phyloP scores from a whole-genome alignment of 352 stramenopile genomes.

The Phytophthora hybrid region DNA sequence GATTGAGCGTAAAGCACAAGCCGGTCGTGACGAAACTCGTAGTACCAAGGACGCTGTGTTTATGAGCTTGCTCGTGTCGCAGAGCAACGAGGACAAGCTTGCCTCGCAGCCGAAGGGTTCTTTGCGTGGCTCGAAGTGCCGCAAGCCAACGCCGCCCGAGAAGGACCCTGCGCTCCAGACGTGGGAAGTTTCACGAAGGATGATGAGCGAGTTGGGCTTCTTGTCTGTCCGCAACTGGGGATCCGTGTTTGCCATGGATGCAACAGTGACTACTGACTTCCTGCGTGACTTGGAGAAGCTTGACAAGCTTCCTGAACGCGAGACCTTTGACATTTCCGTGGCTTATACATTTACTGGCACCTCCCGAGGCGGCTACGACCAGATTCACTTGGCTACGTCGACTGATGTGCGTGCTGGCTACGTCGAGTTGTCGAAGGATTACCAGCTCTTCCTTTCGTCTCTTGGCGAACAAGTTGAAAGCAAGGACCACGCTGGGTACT shows the following conservation, averaged over 20 bases:
- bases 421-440: slow-evolving; percentile 64
- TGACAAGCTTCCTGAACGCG: slow-evolving; percentile 78
- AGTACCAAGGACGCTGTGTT: slow-evolving; percentile 76
- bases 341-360: slow-evolving; percentile 73
- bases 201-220: slow-evolving; percentile 89
- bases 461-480: slow-evolving; percentile 71
- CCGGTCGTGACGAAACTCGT: slow-evolving; percentile 59
- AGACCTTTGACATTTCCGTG: slow-evolving; percentile 86
- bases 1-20: slow-evolving; percentile 70
- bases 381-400: slow-evolving; percentile 72
- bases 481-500: slow-evolving; percentile 54
- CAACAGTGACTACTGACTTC: slow-evolving; percentile 54
- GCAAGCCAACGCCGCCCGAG: slow-evolving; percentile 51
- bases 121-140: slow-evolving; percentile 33
- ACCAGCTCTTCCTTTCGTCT: slow-evolving; percentile 73
- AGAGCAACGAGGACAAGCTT: slow-evolving; percentile 66
- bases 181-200: slow-evolving; percentile 79
- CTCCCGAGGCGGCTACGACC: slow-evolving; percentile 80
- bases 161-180: slow-evolving; percentile 70
- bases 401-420: slow-evolving; percentile 52
- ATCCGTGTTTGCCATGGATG: slow-evolving; percentile 82
- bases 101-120: slow-evolving; percentile 34
- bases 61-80: slow-evolving; percentile 62
- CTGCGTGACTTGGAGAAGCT: slow-evolving; percentile 72
- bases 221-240: slow-evolving; percentile 88